phyloP scores from a whole-genome alignment of 2,329 filamentous ascomycete genomes.

The Diaporthe aspalathi region DNA sequence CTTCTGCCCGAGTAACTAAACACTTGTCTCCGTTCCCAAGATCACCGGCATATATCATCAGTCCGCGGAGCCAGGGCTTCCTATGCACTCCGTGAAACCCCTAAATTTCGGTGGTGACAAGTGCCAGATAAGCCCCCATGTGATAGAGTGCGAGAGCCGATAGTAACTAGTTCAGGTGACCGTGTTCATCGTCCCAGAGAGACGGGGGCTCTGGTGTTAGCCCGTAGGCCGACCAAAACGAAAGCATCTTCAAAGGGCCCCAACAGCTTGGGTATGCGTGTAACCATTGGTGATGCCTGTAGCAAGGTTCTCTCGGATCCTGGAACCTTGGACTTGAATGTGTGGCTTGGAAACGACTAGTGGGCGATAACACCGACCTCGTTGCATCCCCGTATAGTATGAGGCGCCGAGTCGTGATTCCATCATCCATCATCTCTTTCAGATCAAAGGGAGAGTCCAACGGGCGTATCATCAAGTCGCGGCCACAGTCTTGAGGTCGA shows the following conservation, averaged over 20 bases:
- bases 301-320: constrained; percentile 1
- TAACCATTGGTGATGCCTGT: too few relatives aligned
- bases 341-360: constrained; percentile 17
- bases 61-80: too few relatives aligned
- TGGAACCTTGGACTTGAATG: not conserved
- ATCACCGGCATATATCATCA: not conserved
- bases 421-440: not conserved
- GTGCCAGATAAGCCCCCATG: too few relatives aligned
- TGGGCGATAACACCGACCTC: constrained; percentile 17
- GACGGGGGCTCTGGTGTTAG: too few relatives aligned
- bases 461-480: too few relatives aligned
- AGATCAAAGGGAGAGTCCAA: not conserved
- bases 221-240: too few relatives aligned
- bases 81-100: not conserved
- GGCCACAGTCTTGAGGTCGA: too few relatives aligned
- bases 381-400: not conserved
- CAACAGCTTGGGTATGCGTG: too few relatives aligned
- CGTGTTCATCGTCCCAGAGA: too few relatives aligned
- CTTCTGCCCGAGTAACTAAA: not conserved
- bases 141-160: too few relatives aligned
- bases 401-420: not conserved
- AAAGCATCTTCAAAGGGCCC: too few relatives aligned
- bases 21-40: not conserved
- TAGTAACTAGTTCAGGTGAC: too few relatives aligned
- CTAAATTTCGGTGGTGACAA: not conserved